Conservation (phyloP, 192 early-diverging fungal species). For the Blastocladiella britannica region DNA sequence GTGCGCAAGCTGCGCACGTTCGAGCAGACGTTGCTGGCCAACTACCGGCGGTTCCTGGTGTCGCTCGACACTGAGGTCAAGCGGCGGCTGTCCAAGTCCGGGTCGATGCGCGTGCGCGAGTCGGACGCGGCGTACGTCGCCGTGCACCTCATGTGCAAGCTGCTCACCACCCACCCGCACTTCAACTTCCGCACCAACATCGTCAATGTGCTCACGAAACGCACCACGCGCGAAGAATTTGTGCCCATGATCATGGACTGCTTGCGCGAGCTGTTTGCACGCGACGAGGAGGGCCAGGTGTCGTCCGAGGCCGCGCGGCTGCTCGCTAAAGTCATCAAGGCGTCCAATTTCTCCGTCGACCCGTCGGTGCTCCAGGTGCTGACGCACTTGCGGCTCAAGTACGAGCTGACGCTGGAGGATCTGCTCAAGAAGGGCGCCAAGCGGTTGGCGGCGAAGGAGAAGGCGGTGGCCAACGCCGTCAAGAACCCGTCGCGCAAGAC, state of each 20-base stretch:
- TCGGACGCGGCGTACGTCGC: slow-evolving; percentile 30
- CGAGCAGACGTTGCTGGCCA: slow-evolving; percentile 58
- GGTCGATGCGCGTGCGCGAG: slow-evolving; percentile 4
- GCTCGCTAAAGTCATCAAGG: slow-evolving; percentile 68
- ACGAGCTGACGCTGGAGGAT: slow-evolving; percentile 43
- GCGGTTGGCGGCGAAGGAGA: background rate
- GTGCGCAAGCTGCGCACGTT: slow-evolving; percentile 69
- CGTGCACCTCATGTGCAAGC: slow-evolving; percentile 58
- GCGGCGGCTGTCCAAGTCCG: slow-evolving; percentile 1
- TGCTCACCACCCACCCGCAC: slow-evolving; percentile 62
- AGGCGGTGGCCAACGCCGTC: background rate
- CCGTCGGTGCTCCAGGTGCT: slow-evolving; percentile 49
- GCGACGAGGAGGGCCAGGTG: slow-evolving; percentile 69
- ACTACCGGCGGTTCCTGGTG: slow-evolving; percentile 71
- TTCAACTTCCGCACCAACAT: slow-evolving; percentile 92
- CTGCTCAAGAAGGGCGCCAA: background rate
- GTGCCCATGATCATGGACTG: background rate
- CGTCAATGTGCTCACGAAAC: slow-evolving; percentile 24
- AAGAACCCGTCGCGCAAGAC: slow-evolving; percentile 1
- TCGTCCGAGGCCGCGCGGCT: slow-evolving; percentile 70
- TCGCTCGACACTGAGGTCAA: slow-evolving; percentile 34
- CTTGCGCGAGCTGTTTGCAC: slow-evolving; percentile 49
- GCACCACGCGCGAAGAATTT: background rate
- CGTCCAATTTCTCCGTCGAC: slow-evolving; percentile 50
- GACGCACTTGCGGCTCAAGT: slow-evolving; percentile 57